Evolutionary conservation across 192 early-diverging fungal genomes (phyloP), one percentile per base, ranked within the genome.

Genomic region (Backusella tarrabulga): DNA sequence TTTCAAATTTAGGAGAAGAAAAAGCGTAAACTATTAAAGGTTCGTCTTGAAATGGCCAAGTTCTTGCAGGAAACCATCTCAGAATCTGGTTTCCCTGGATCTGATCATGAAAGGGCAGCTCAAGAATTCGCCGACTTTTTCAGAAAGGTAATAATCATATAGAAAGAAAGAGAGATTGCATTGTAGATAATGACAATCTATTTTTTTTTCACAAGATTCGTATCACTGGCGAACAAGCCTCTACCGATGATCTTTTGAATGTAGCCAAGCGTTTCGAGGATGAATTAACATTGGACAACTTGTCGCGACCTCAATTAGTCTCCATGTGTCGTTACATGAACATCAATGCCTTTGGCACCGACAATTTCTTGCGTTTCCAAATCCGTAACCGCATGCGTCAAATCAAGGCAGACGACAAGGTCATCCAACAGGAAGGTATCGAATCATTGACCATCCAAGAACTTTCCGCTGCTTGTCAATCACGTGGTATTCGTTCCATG

Each of bases 311-410:
- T 41, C 97, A 99, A 85, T 90, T 99, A 23, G 95, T 97, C 40
- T 93, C 91, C 83, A 97, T 99, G 92, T 94, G 93, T 79, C 91
- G 94, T 71, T 99, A 95, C 87, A 96, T 99, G 96, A 92, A 92
- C 75, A 88, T 97, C 73, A 96, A 96, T 69, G 93, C 95, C n/a
- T 99, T 98, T 83, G 97, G 97, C 42, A 97, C 96, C n/a, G 97
- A 99, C 85, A 92, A 95, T 68, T 97, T 95, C 80, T 89, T 99
- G 73, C 91, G 95, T 73, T 93, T 95, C 85, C 95, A 95, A 83
- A 95, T 99, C 79, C 91, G 95, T 26, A 92, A 93, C 75, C 89
- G 92, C 73, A 94, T 98, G 90, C 86, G 87, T 44, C 90, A 93
- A 68, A 92, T 99, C 74, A 91, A 94, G 66, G 88, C 90, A 14